A percentile compares a stretch with the other conserved stretches of the same genome.
Evolutionary conservation across 225 moss, liverwort and hornwort species (phyloP).

Genomic region (Thuidium tamariscinum): DNA sequence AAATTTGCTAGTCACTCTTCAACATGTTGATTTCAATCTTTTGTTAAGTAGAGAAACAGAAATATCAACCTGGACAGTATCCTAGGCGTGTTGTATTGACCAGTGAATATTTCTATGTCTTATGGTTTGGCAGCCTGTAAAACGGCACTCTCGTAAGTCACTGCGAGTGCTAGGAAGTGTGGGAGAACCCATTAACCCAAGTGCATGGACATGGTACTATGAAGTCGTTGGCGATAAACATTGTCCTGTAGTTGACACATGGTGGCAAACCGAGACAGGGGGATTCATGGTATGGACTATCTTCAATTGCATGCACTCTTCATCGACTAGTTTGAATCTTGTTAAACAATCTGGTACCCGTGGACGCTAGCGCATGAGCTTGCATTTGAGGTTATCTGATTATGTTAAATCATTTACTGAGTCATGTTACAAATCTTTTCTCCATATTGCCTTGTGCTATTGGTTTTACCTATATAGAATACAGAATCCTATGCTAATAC

Average conservation of each 20-base stretch:
- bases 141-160: conserved; percentile 63
- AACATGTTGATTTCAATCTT: not conserved
- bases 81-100: not conserved
- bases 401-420: not conserved
- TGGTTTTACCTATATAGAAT: not conserved
- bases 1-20: not conserved
- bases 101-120: not conserved
- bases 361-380: not conserved
- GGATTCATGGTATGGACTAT: conserved; percentile 74
- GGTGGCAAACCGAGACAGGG: conserved; percentile 99
- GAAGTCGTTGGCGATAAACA: conserved; percentile 80
- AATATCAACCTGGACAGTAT: not conserved
- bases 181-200: conserved; percentile 95
- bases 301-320: not conserved
- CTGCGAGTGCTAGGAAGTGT: conserved; percentile 79
- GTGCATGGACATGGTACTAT: conserved; percentile 95
- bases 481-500: not conserved
- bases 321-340: not conserved
- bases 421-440: not conserved
- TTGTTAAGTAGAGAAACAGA: not conserved
- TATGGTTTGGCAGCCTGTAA: conserved; percentile 58
- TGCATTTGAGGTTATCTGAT: not conserved
- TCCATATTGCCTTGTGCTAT: not conserved
- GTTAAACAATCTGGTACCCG: not conserved
- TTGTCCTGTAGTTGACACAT: conserved; percentile 89